A percentile compares a stretch with the other conserved stretches of the same genome.
Evolutionary conservation across 2,329 filamentous ascomycete species (phyloP).

Genomic region (Fonsecaea multimorphosa): DNA sequence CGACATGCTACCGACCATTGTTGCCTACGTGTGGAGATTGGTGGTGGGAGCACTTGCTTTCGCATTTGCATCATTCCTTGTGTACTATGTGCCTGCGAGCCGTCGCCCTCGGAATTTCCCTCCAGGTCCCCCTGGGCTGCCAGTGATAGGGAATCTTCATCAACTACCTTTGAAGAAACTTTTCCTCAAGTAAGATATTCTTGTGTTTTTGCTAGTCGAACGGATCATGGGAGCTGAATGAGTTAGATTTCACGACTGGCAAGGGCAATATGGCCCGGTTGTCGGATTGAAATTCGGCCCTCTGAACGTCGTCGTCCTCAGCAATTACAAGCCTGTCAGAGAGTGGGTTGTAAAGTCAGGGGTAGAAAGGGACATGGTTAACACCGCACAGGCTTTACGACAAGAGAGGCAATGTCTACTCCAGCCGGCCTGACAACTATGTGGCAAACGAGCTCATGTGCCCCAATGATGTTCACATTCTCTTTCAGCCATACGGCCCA

Average conservation of each 20-base stretch:
- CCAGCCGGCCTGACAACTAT: slow-evolving; percentile 50
- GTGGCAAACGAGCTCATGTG: slow-evolving; percentile 44
- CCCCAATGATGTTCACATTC: slow-evolving; percentile 29
- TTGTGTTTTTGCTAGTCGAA: background rate
- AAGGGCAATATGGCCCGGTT: slow-evolving; percentile 30
- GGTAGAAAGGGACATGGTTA: background rate
- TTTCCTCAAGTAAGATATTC: slow-evolving; percentile 15
- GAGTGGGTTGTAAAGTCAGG: slow-evolving; percentile 17
- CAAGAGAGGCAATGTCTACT: slow-evolving; percentile 47
- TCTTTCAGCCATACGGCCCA: slow-evolving; percentile 54
- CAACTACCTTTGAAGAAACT: slow-evolving; percentile 30
- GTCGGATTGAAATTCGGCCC: slow-evolving; percentile 31
- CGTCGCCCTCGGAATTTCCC: slow-evolving; percentile 31
- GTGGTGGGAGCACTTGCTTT: slow-evolving; percentile 1
- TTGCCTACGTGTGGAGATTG: slow-evolving; percentile 10
- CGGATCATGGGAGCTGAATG: slow-evolving; percentile 4
- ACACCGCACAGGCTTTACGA: slow-evolving; percentile 47
- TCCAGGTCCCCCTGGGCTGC: slow-evolving; percentile 34
- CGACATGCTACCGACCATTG: background rate
- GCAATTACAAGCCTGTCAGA: slow-evolving; percentile 27
- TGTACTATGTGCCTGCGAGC: slow-evolving; percentile 19
- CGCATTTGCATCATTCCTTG: slow-evolving; percentile 7
- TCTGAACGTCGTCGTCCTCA: slow-evolving; percentile 33
- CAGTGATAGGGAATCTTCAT: slow-evolving; percentile 34
- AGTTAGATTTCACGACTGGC: slow-evolving; percentile 30